Conservation (phyloP, 1,284 basidiomycete species). For the Trametes polyzona region DNA sequence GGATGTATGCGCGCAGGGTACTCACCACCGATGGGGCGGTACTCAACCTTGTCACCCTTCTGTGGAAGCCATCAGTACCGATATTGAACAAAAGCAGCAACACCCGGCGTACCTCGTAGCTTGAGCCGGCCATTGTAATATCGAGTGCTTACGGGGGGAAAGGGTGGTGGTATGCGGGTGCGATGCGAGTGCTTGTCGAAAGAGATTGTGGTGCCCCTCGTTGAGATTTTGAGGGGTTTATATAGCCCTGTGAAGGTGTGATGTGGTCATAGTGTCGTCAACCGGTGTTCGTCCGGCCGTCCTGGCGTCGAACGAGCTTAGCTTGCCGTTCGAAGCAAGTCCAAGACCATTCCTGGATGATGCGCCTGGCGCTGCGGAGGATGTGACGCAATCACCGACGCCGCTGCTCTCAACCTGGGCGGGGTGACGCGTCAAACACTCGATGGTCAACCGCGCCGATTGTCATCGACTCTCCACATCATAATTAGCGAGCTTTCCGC, state of each 20-base stretch:
- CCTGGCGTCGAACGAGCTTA: slow-evolving; percentile 1
- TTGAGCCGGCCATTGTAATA: slow-evolving; percentile 13
- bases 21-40: slow-evolving; percentile 44
- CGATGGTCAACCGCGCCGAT: neutral
- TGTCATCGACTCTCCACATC: neutral
- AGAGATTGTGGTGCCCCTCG: neutral
- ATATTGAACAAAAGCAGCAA: neutral
- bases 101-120: slow-evolving; percentile 20
- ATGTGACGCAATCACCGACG: slow-evolving; percentile 12
- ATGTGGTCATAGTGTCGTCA: slow-evolving; percentile 20
- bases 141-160: neutral
- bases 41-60: slow-evolving; percentile 48
- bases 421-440: neutral
- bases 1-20: neutral
- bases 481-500: no score
- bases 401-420: neutral
- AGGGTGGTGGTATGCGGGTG: neutral
- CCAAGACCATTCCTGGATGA: neutral
- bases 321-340: slow-evolving; percentile 4
- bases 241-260: neutral
- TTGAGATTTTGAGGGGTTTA: neutral
- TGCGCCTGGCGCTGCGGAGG: neutral
- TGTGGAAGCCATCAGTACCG: slow-evolving; percentile 10
- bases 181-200: neutral
- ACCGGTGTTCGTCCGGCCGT: neutral